Conservation (phyloP, 1,139 yeast genomes). For the Taphrina pruni region DNA sequence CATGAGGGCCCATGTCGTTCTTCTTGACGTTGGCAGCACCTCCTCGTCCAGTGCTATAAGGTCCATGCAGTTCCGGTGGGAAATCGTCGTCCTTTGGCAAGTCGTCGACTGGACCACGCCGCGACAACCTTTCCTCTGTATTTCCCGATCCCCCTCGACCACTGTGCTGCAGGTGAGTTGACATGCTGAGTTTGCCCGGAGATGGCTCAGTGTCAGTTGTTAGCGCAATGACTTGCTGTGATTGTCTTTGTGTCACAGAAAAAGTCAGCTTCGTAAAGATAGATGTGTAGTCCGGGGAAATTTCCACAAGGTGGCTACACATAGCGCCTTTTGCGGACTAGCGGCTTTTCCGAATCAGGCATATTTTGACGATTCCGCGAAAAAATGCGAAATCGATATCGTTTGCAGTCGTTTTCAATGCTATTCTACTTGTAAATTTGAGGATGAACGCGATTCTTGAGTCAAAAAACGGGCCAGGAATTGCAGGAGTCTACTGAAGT, state of each 20-base stretch:
- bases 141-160: constrained; percentile 28
- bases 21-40: constrained; percentile 27
- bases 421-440: not conserved
- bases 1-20: constrained; percentile 27
- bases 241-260: no score
- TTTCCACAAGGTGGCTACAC: not conserved
- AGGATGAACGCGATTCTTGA: constrained; percentile 4
- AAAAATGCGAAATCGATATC: not conserved
- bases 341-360: not conserved
- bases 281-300: not conserved
- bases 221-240: no score
- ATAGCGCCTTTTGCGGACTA: not conserved
- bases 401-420: not conserved
- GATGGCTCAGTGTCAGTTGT: no score
- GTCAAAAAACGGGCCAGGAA: not conserved
- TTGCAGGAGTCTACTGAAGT: not conserved
- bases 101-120: not conserved
- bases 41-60: constrained; percentile 30
- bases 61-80: constrained; percentile 26
- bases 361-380: not conserved
- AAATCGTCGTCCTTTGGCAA: constrained; percentile 4
- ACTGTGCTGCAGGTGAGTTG: constrained; percentile 10
- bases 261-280: not conserved
- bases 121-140: constrained; percentile 6
- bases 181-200: not conserved